Base-by-base conservation (phyloP, 352 stramenopile species). In the Phytopythium helicoides region DNA sequence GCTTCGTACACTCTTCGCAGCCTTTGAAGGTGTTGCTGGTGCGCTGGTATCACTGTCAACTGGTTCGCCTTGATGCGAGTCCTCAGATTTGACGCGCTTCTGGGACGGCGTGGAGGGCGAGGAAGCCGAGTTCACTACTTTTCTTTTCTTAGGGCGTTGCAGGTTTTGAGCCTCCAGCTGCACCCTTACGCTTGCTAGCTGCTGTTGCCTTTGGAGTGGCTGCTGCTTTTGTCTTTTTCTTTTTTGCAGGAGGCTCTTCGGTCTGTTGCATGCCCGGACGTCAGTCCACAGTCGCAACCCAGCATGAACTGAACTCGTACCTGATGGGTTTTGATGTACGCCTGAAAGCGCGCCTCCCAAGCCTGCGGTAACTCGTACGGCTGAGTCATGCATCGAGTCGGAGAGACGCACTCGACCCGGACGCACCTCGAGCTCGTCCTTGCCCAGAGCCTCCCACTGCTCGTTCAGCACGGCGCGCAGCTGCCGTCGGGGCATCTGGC, bases 401-500 rank as follows among this genome's bases (percentile, higher is more conserved):
- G 9, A 9, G 28, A 33, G 9, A 10, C 5, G 9, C 28, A 33
- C 28, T 33, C 28, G 5, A 9, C n/a, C n/a, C 3, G 3, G 18
- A 45, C 39, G 41, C 26, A 76, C 71, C 47, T 67, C 60, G 23
- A 76, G 58, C 39, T 81, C 67, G 16, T 62, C 54, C 11, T 48
- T 42, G 1, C 53, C 39, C 55, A 80, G 44, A 3, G 36, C 34
- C 9, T 61, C 51, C 71, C 71, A 82, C 22, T 71, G 60, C 31
- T 52, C 33, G 6, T 44, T 31, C 31, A 75, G 39, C 2, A 53
- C 26, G 12, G 23, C 35, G 2, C 49, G 47, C 11, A 82, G 56
- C 25, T 76, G 66, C 0, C 64, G 55, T 21, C 68, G 56, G 12
- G 71, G 50, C 11, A 54, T 56, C 71, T 81, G 33, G 18, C 25